Percentiles rank a stretch among this genome's conserved stretches.
These are phyloP conservation scores for Solanum verrucosum DNA, from an alignment of 257 asterid species.

Conservation along the genomic window DNA sequence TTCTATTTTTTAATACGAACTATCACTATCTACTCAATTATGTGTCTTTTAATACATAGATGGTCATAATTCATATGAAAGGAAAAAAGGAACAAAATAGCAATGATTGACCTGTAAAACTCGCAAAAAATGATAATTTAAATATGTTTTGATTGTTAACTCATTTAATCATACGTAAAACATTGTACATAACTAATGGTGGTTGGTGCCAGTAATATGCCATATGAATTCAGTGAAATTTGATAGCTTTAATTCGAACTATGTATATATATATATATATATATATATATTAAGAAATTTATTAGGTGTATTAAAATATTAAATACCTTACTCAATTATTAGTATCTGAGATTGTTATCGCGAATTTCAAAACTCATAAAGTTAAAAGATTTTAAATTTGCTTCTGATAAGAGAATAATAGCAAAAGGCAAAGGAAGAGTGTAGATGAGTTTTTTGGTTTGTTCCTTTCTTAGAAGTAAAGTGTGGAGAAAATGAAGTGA, in stretches of 20 bases:
- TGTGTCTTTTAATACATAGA: not conserved
- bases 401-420: not conserved
- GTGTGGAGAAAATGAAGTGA: slow-evolving; percentile 6
- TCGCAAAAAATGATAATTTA: no score
- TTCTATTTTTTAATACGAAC: no score
- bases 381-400: not conserved
- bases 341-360: accelerated
- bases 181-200: not conserved
- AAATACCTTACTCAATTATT: not conserved
- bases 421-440: slow-evolving; percentile 21
- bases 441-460: slow-evolving; percentile 21
- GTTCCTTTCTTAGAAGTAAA: slow-evolving; percentile 57
- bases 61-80: not conserved
- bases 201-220: not conserved
- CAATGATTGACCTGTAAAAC: not conserved
- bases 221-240: not conserved
- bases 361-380: not conserved
- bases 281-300: not conserved
- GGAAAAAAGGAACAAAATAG: no score
- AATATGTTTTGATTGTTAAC: not conserved
- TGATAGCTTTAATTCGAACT: accelerated
- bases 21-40: not conserved
- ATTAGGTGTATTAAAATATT: accelerated
- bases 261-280: no score
- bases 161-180: not conserved